Evolutionary conservation across 2,329 filamentous ascomycete species (phyloP).

Genomic region (Fusarium newnesense): DNA sequence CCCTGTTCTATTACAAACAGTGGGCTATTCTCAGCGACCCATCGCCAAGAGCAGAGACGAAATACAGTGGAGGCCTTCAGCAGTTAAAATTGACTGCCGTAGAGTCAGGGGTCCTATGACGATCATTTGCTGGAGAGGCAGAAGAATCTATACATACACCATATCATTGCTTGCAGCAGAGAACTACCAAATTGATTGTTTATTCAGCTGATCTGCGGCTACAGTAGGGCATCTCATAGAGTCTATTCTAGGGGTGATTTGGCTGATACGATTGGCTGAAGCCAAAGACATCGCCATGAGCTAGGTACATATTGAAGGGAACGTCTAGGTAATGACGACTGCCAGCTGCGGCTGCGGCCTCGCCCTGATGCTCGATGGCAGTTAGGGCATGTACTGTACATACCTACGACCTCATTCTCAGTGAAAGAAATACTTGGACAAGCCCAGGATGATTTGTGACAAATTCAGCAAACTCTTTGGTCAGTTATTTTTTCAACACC

Average conservation of each 20-base stretch:
- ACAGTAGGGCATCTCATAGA: neutral
- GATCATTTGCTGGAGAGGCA: neutral
- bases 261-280: conserved; percentile 15
- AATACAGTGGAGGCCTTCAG: neutral
- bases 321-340: neutral
- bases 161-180: conserved; percentile 9
- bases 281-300: neutral
- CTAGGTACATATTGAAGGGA: neutral
- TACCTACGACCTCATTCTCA: neutral
- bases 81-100: conserved; percentile 4
- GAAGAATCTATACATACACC: neutral
- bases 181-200: neutral
- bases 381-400: neutral
- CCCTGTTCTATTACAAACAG: conserved; percentile 1
- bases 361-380: neutral
- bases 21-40: neutral
- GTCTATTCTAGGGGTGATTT: neutral
- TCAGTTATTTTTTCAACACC: neutral
- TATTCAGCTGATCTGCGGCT: neutral
- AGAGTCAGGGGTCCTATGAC: conserved; percentile 13
- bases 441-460: neutral
- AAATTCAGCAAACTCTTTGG: neutral
- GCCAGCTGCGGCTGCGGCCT: neutral
- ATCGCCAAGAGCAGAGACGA: conserved; percentile 7
- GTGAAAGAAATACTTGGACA: neutral